Base-by-base conservation (phyloP, 352 stramenopile genomes). In the Blastocystis sp. region DNA sequence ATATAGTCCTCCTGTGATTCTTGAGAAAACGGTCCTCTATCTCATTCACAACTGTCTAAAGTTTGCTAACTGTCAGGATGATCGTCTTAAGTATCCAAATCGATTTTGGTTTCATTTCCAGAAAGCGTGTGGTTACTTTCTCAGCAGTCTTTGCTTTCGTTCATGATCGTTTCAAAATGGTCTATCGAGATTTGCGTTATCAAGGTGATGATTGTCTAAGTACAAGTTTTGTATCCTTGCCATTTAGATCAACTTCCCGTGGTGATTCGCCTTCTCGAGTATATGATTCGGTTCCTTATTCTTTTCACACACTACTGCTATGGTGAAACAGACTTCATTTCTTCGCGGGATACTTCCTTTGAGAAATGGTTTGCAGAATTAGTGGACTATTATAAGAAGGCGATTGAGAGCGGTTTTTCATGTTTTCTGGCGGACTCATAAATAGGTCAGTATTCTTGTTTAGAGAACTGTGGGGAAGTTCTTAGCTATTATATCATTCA, bases 121-220 rank as follows among this genome's bases (percentile, higher is more conserved):
- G 71, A 19, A 66, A 66, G 42, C 43, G 51, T 1, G 51, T 83
- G 7, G 71, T 83, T n/a, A 51, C 71, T 14, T 83, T 83, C 32
- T 83, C 71, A 14, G 63, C 51, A 7, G 71, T 83, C 32, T 83
- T 67, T 32, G 51, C 71, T 6, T 83, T 83, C 35, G 46, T 83
- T 39, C 71, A 83, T 54, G 71, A 83, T 32, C 43, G 71, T 6
- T 43, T 83, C 42, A 83, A 83, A 42, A 83, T 83, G 71, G 49
- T 83, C 1, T 63, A 83, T 42, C 71, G 71, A n/a, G 71, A 83
- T 19, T 49, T 54, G 16, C 29, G 57, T 11, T 67, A 35, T 35
- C 71, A 83, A 46, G 49, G 51, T 12, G n/a, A 35, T 0, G 71
- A 83, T 32, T 51, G 29, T 39, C 51, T 67, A 11, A 39, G 71